Evolutionary conservation across 257 asterid genomes (phyloP), one percentile per base, ranked within the genome.

Genomic region (Datura wrightii): DNA sequence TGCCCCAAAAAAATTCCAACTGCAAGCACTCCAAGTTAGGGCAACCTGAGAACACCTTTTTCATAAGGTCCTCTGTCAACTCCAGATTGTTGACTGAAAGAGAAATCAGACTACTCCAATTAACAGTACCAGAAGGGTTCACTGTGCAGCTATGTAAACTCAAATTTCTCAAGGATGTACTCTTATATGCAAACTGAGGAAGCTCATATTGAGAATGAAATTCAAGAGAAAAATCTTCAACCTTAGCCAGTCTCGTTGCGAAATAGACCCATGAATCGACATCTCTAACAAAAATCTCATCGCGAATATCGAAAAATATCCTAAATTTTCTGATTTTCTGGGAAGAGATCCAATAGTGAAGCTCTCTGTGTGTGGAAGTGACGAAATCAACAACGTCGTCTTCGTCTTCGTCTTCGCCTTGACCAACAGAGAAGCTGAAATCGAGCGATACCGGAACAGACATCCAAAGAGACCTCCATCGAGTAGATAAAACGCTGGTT

Each of bases 21-120:
- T 72, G 2, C 56, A 72, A 71, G 34, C 14, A 3, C 6, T 72
- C 56, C 80, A 72, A 72, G n/a, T 44, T 72, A 44, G 58, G 80
- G 1, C 80, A 72, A 72, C 80, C 80, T 0, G 41, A 42, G n/a
- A 71, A 71, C 44, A 71, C 56, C 10, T 72, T 72, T 72, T 72
- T 10, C 18, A 44, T 18, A 0, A 72, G 8, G n/a, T 5, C 41
- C 3, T 72, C 80, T 1, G 3, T 42, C 1, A 44, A 18, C 9
- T 4, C 10, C 18, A 42, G 10, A 5, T 2, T 8, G 8, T 8
- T 14, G 2, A 63, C 2, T 10, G 79, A 71, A 42, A 71, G 37
- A 4, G 6, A 71, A 71, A n/a, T 31, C 5, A 70, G 79, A 70
- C 55, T 0, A n/a, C 39, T 71, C 79, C 55, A 71, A 6, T 44